Conservation (phyloP, 2,329 filamentous ascomycete genomes). For the Dichotomopilus funicola region DNA sequence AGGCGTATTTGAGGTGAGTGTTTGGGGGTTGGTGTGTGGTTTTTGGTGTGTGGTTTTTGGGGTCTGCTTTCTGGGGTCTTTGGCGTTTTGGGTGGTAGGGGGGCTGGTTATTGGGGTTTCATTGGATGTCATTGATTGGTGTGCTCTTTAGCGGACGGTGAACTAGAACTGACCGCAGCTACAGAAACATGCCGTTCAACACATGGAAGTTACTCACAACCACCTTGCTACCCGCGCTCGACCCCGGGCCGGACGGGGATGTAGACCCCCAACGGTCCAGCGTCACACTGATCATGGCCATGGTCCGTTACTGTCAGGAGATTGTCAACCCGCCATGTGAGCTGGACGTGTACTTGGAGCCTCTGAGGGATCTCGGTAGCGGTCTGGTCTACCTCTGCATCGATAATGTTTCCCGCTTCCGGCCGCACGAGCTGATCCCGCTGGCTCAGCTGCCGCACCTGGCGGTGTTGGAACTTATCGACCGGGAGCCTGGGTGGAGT, state of each 20-base stretch:
- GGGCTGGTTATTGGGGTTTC: too few species aligned
- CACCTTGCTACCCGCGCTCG: not conserved
- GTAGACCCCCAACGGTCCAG: too few species aligned
- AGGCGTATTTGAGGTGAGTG: not conserved
- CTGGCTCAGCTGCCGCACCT: constrained; percentile 12
- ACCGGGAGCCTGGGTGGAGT: not conserved
- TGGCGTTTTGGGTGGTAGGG: too few species aligned
- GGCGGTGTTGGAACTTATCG: constrained; percentile 11
- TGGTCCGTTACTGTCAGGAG: constrained; percentile 4
- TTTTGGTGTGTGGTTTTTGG: too few species aligned
- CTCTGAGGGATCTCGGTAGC: constrained; percentile 1
- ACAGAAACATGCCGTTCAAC: constrained; percentile 5
- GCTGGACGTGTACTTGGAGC: constrained; percentile 3
- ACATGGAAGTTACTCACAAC: constrained; percentile 1
- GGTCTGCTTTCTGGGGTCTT: too few species aligned
- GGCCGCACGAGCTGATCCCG: constrained; percentile 10
- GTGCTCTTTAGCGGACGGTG: constrained; percentile 3
- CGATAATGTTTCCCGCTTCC: constrained; percentile 31
- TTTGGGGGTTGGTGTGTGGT: too few species aligned
- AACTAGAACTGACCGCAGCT: not conserved
- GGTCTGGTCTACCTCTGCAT: constrained; percentile 39
- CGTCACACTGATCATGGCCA: not conserved
- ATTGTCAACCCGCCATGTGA: not conserved
- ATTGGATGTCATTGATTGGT: too few species aligned
- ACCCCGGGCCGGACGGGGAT: too few species aligned